Percentiles rank a stretch among this genome's conserved stretches.
Evolutionary conservation across 2,329 filamentous ascomycete species (phyloP).

Genomic region (Arthrobotrys musiformis): DNA sequence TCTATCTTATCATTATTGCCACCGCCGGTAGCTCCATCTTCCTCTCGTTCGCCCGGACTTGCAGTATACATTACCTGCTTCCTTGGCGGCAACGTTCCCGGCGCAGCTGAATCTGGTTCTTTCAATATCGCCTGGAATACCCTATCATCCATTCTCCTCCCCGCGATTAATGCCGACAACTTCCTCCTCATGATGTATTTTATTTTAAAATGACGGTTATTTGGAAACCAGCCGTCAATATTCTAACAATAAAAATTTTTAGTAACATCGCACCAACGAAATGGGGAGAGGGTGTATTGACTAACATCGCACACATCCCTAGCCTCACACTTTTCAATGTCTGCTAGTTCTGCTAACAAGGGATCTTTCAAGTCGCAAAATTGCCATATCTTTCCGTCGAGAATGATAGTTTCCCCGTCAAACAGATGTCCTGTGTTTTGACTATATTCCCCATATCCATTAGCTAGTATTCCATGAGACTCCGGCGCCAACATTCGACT

Average conservation of each 20-base stretch:
- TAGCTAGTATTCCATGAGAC: neutral
- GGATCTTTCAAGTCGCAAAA: conserved; percentile 91
- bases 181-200: conserved; percentile 90
- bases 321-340: conserved; percentile 68
- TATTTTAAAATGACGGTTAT: conserved; percentile 82
- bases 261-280: conserved; percentile 67
- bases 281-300: neutral
- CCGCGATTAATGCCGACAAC: conserved; percentile 67
- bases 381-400: conserved; percentile 92
- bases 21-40: neutral
- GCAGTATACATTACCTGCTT: conserved; percentile 45
- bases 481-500: neutral
- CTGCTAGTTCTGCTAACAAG: conserved; percentile 73
- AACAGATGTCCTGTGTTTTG: conserved; percentile 41
- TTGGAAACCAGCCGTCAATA: conserved; percentile 82
- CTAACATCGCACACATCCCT: conserved; percentile 57
- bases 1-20: conserved; percentile 9
- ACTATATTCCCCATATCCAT: neutral
- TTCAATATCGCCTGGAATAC: conserved; percentile 65
- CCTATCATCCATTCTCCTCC: conserved; percentile 66
- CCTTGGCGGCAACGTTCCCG: conserved; percentile 57
- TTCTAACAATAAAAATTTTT: conserved; percentile 20
- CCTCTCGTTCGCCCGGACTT: neutral
- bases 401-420: conserved; percentile 58
- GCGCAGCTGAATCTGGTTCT: conserved; percentile 63